Conservation (phyloP, 2,329 filamentous ascomycete species). For the Amesomyces nigricolor region DNA sequence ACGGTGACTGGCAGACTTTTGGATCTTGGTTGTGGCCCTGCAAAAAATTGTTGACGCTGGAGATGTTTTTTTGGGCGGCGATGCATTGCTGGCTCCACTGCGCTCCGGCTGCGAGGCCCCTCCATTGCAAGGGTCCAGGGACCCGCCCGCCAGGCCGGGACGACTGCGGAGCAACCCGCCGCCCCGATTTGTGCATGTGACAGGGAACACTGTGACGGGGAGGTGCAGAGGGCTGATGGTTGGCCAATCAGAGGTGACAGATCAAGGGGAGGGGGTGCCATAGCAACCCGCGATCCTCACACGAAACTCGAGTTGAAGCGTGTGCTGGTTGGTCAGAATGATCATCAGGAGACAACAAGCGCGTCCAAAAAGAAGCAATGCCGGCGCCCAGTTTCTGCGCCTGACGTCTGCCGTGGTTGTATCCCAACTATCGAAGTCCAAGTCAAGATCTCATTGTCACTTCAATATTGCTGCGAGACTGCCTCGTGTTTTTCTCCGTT, state of each 20-base stretch:
- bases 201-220: conserved; percentile 3
- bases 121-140: conserved; percentile 11
- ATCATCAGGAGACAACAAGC: conserved; percentile 15
- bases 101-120: conserved; percentile 22
- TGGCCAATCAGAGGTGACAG: conserved; percentile 9
- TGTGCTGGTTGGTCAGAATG: conserved; percentile 26
- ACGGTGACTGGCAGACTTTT: conserved; percentile 15
- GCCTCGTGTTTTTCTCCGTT: no score
- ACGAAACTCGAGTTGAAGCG: conserved; percentile 24
- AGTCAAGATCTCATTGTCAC: no score
- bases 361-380: conserved; percentile 27
- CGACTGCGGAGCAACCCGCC: conserved; percentile 20
- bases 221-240: conserved; percentile 4
- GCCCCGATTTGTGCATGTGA: conserved; percentile 18
- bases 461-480: no score
- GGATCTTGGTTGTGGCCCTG: conserved; percentile 6
- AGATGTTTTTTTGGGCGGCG: conserved; percentile 27
- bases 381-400: conserved; percentile 15
- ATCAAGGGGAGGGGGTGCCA: conserved; percentile 14
- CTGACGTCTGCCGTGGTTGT: conserved; percentile 12
- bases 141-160: conserved; percentile 6
- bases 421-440: neutral
- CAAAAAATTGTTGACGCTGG: conserved; percentile 14
- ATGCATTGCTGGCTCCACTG: conserved; percentile 24
- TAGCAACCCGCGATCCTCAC: conserved; percentile 17